phyloP scores from a whole-genome alignment of 192 early-diverging fungal genomes.

The Podila minutissima region DNA sequence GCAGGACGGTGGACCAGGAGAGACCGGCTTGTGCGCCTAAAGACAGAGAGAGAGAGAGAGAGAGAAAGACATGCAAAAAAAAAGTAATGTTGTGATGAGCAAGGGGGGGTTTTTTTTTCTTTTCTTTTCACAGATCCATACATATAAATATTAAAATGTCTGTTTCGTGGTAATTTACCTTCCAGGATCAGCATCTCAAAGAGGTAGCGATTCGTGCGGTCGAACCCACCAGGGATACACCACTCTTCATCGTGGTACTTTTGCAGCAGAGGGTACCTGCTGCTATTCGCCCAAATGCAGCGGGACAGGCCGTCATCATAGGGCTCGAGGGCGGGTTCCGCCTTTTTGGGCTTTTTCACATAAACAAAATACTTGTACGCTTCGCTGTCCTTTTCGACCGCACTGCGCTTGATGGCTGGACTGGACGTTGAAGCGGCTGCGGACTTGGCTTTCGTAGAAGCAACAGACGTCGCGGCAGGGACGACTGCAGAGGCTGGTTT shows the following conservation, averaged over 20 bases:
- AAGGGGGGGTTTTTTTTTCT: too few species aligned
- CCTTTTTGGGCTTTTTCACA: neutral
- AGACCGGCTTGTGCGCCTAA: constrained; percentile 47
- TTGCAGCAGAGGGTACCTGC: constrained; percentile 37
- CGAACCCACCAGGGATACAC: constrained; percentile 27
- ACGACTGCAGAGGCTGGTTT: too few species aligned
- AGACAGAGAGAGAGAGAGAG: neutral
- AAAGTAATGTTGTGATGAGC: too few species aligned
- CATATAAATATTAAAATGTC: neutral
- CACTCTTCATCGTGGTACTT: constrained; percentile 46
- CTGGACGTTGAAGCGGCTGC: too few species aligned
- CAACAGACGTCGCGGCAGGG: too few species aligned
- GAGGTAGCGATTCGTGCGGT: constrained; percentile 42
- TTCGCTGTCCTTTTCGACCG: neutral
- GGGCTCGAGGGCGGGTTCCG: neutral
- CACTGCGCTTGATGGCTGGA: constrained; percentile 2
- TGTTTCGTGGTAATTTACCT: neutral
- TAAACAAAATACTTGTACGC: too few species aligned
- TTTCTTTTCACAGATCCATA: too few species aligned
- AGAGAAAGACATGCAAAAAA: neutral
- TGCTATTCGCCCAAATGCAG: constrained; percentile 25
- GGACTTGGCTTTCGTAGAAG: too few species aligned
- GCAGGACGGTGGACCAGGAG: constrained; percentile 42
- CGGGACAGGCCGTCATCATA: constrained; percentile 24
- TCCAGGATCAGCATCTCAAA: constrained; percentile 50